A percentile compares a stretch with the other conserved stretches of the same genome.
These are phyloP conservation scores for Coniferiporia sulphurascens DNA, from an alignment of 1,284 basidiomycete genomes.

Conservation along the genomic window DNA sequence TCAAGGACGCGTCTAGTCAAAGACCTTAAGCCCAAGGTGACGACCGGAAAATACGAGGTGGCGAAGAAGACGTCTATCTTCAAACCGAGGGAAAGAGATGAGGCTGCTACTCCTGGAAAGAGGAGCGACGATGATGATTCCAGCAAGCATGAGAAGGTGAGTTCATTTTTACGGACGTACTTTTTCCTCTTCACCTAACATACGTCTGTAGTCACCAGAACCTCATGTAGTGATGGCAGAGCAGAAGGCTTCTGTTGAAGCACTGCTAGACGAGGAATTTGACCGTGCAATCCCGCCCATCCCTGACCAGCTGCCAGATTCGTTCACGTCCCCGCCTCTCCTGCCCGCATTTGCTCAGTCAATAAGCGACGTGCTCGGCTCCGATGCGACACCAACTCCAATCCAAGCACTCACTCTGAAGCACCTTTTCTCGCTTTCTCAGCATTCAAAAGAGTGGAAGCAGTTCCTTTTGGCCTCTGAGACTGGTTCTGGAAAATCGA, in stretches of 20 bases:
- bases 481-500: conserved; percentile 86
- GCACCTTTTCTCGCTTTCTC: conserved; percentile 38
- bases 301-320: conserved; percentile 21
- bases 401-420: conserved; percentile 72
- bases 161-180: background rate
- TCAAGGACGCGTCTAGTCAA: conserved; percentile 35
- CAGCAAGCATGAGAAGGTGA: background rate
- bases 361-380: conserved; percentile 52
- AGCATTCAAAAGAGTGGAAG: conserved; percentile 32
- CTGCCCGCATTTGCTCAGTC: conserved; percentile 55
- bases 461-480: conserved; percentile 77
- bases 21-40: conserved; percentile 29
- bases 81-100: background rate
- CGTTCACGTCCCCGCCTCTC: conserved; percentile 66
- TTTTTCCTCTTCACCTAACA: background rate
- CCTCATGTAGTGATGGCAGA: conserved; percentile 10
- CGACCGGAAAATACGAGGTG: conserved; percentile 25
- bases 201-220: background rate
- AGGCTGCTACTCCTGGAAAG: background rate
- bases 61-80: conserved; percentile 28
- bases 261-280: conserved; percentile 36
- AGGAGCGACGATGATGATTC: background rate
- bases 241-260: conserved; percentile 19
- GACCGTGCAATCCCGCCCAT: conserved; percentile 28
- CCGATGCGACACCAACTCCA: conserved; percentile 53